phyloP scores from a whole-genome alignment of 2,329 filamentous ascomycete species.

The Colletotrichum camelliae region DNA sequence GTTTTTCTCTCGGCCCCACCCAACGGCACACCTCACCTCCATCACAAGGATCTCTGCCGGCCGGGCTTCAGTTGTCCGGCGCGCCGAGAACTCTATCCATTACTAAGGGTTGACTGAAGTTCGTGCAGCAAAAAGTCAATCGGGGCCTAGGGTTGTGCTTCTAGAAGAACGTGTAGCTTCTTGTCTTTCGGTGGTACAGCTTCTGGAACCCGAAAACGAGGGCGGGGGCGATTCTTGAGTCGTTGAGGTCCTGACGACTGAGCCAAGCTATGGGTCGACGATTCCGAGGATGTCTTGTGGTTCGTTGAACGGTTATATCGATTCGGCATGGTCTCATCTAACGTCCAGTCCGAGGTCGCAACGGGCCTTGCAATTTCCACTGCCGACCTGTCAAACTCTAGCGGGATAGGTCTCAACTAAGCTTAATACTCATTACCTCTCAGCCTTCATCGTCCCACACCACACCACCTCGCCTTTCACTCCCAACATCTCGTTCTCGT shows the following conservation, averaged over 20 bases:
- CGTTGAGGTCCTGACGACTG: not conserved
- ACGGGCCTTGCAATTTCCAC: not conserved
- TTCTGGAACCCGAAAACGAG: not conserved
- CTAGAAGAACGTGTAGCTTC: not conserved
- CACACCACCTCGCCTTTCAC: not conserved
- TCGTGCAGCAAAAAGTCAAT: not conserved
- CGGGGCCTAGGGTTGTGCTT: not conserved
- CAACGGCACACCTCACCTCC: not conserved
- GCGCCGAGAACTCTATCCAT: not conserved
- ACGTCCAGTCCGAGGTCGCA: not conserved
- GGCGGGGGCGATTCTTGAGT: not conserved
- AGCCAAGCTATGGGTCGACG: not conserved
- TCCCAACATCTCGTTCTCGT: not conserved
- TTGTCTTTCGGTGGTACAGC: not conserved
- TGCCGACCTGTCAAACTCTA: not conserved
- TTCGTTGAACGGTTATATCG: not conserved
- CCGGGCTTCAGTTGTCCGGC: not conserved
- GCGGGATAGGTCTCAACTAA: not conserved
- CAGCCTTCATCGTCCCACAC: not conserved
- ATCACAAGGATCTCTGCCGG: not conserved
- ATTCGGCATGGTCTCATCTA: not conserved
- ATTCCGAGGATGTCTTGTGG: not conserved
- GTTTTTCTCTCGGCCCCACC: not conserved
- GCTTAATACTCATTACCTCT: not conserved
- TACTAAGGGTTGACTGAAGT: not conserved